Evolutionary conservation across 352 stramenopile genomes (phyloP), one percentile per base, ranked within the genome.

Genomic region (Phytophthora tentaculata): DNA sequence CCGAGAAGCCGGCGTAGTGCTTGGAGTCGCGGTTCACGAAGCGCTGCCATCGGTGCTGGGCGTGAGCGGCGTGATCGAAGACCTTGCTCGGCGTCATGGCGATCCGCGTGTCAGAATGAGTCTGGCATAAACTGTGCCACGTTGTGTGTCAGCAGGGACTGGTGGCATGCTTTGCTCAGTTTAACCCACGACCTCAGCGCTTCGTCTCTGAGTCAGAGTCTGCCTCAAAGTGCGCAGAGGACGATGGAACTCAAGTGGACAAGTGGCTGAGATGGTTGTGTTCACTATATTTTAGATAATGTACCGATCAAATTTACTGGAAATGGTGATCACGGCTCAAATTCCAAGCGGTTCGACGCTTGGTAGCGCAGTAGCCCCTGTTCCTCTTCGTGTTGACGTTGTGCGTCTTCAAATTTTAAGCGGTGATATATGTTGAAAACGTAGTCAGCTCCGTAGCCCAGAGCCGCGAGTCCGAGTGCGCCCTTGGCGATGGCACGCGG

Each of bases 361-460:
- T 64, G 45, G 22, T 58, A 59, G 37, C 54, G 56, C 17, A 69
- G 39, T 4, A 61, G 48, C 14, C 41, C 32, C 41, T 61, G 47
- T 44, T 71, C 61, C 41, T 68, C 56, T 37, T 74, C 53, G 26
- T 69, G 35, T 19, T 72, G 50, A 5, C 52, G 60, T 20, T 63
- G 13, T 23, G 64, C 66, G 10, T 71, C 71, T 47, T 78, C 66
- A n/a, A 64, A 69, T 45, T 79, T 56, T 35, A 64, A 52, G 22
- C 62, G 67, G 51, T 79, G 71, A 51, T 76, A 79, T 32, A 66
- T 45, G 22, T 48, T 41, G 22, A 74, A 71, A 5, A 71, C 63
- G 49, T 76, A 73, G 63, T 90, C 81, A 6, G 71, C 69, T 16
- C 70, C 69, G 22, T 76, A 76, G 7, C 79, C 76, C 9, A 90